Evolutionary conservation across 2,329 filamentous ascomycete genomes (phyloP), one percentile per base, ranked within the genome.

Genomic region (Ophiocordyceps camponoti-leonardi): DNA sequence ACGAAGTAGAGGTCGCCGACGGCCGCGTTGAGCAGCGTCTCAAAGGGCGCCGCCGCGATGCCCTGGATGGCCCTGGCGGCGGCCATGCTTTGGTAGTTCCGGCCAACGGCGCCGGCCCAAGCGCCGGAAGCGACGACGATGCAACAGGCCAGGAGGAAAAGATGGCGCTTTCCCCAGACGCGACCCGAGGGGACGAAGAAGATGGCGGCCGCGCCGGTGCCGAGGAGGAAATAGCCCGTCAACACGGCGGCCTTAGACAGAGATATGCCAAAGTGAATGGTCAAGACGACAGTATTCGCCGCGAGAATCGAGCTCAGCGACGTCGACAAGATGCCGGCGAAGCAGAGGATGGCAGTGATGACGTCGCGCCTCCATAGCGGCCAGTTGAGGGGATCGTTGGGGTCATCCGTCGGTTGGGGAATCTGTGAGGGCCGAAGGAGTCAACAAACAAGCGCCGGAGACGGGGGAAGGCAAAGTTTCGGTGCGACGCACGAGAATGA

Each of bases 1-100:
- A 95, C 86, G 61, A 81, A 92, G 63, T 90, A 95, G 44, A 96
- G 60, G 60, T 96, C 90, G 39, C 87, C 90, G 7, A 95, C 84
- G 43, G 79, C 81, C 1, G 86, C 86, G 61, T 94, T 94, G 47
- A 95, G 81, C 22, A 95, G 67, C 1, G 85, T 84, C 63, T 96
- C 90, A 52, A 92, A 95, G 0, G 90, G 88, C 10, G 87, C 87
- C 18, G 87, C 72, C 0, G 83, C 87, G 41, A 95, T 73, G 19
- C 90, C 90, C 61, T 95, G 90, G 47, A 94, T 75, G 44, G 94
- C 74, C 13, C 90, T 73, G 13, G 90, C 82, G 64, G 79, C 85
- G 5, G 92, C 58, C 49, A 95, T 68, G 55, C 78, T 85, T 16
- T 65, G 68, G 60, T 93, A 92, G 59, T 77, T 77, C 37, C 67